Percentiles rank a stretch among this genome's conserved stretches.
These are phyloP conservation scores for Colletotrichum aenigma DNA, from an alignment of 2,329 filamentous ascomycete genomes.

Conservation along the genomic window DNA sequence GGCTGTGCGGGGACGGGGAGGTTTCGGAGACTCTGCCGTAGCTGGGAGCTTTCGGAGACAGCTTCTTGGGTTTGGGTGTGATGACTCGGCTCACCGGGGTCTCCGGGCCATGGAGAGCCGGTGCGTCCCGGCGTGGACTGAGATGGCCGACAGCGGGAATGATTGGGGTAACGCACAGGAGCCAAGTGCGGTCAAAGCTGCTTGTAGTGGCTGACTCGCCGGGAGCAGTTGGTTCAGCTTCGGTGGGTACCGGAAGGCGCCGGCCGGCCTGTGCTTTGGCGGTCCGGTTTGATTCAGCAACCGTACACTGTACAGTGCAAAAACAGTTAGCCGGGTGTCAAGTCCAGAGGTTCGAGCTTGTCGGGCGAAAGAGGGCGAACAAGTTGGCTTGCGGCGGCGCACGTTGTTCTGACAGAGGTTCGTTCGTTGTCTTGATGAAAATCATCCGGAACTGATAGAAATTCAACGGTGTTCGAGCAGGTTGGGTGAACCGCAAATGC, in stretches of 20 bases:
- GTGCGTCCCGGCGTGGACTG: neutral
- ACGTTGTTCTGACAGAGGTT: neutral
- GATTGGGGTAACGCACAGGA: neutral
- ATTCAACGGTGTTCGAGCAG: neutral
- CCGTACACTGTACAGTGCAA: neutral
- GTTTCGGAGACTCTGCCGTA: neutral
- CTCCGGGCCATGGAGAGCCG: slow-evolving; percentile 8
- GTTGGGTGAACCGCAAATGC: neutral
- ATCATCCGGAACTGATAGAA: neutral
- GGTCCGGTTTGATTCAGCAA: neutral
- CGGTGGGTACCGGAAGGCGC: neutral
- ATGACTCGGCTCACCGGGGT: neutral
- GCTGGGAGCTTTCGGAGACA: neutral
- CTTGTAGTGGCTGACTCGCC: neutral
- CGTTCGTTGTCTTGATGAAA: neutral
- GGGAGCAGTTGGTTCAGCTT: neutral
- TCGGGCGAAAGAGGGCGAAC: neutral
- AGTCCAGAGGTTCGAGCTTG: neutral
- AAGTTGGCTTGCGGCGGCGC: neutral
- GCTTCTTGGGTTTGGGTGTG: slow-evolving; percentile 17
- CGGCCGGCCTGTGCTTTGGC: slow-evolving; percentile 6
- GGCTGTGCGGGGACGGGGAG: neutral
- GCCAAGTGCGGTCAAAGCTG: neutral
- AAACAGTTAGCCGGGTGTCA: neutral
- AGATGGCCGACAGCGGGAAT: neutral